Evolutionary conservation across 805 yeast genomes (phyloP), one percentile per base, ranked within the genome.

Genomic region (Lipomyces oligophaga): DNA sequence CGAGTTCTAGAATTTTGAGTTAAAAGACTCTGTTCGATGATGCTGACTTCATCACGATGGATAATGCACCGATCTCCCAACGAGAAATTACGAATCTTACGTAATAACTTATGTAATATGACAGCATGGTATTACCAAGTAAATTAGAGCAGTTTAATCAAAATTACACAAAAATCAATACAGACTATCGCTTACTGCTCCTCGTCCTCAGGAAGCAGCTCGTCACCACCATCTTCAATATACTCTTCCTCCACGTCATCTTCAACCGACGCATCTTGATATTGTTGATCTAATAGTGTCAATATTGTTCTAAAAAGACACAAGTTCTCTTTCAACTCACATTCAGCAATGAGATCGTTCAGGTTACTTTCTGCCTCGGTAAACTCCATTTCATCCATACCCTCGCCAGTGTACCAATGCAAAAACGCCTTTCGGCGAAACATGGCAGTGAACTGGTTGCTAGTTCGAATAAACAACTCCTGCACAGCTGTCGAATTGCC

Each of bases 301-400:
- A 27, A 43, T 26, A 15, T 3, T 15, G 30, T 15, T 19, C 10
- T 8, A 34, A 34, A 34, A 5, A 37, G 11, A 37, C 10, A 22
- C 13, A n/a, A 24, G 32, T 4, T 41, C 1, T n/a, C 18, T 19
- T 24, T 3, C 20, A 6, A 44, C 49, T 7, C 22, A 47, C 48
- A 81, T 70, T 88, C 96, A 63, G 81, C 78, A 46, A 87, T 88
- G 64, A 88, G 75, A 69, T 88, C 96, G 59, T 77, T 78, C 88
- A 88, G 80, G 67, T 88, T 85, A 45, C 90, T 81, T 71, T 86
- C 94, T 43, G 96, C 96, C 73, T 88, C 96, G 48, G 87, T 79
- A 69, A 88, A 88, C 72, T 88, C 96, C 75, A 81, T 76, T 71
- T 83, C 94, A 64, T 88, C 96, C 96, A 88, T 88, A 73, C 96